Conservation (phyloP, 2,329 filamentous ascomycete species). For the Trichophyton schoenleinii region DNA sequence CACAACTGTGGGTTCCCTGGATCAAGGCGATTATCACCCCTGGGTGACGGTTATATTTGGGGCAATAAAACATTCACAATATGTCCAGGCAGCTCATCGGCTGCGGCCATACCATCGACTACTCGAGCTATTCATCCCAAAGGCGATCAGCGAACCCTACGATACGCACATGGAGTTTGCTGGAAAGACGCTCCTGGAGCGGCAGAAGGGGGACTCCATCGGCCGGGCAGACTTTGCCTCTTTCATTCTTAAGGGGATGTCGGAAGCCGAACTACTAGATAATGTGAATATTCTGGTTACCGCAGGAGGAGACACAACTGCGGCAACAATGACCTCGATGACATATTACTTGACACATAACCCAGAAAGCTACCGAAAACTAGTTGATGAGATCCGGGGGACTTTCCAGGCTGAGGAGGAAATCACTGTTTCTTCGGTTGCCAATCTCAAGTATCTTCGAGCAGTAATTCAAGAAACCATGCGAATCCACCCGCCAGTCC, state of each 20-base stretch:
- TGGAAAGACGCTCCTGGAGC: not conserved
- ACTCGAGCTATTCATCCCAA: not conserved
- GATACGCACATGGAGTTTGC: not conserved
- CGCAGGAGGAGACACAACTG: not conserved
- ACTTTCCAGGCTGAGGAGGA: not conserved
- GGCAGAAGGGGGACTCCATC: not conserved
- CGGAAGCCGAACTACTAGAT: too few relatives aligned
- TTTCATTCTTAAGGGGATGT: too few relatives aligned
- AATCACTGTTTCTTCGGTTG: not conserved
- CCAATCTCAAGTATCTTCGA: slow-evolving; percentile 10
- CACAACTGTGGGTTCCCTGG: too few relatives aligned
- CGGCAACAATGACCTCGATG: not conserved
- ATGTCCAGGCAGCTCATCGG: too few relatives aligned
- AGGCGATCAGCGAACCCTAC: not conserved
- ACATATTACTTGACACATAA: not conserved
- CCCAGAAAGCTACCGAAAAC: not conserved
- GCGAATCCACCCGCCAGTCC: slow-evolving; percentile 16
- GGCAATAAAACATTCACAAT: too few relatives aligned
- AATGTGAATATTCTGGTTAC: too few relatives aligned
- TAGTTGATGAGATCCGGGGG: not conserved
- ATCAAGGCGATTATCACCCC: too few relatives aligned
- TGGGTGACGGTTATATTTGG: too few relatives aligned
- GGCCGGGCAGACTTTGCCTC: too few relatives aligned
- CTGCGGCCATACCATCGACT: not conserved
- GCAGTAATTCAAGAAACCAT: slow-evolving; percentile 16